A percentile compares a stretch with the other conserved stretches of the same genome.
Evolutionary conservation across 176 grass and related monocot genomes (phyloP).

Genomic region (Eremochloa ophiuroides): DNA sequence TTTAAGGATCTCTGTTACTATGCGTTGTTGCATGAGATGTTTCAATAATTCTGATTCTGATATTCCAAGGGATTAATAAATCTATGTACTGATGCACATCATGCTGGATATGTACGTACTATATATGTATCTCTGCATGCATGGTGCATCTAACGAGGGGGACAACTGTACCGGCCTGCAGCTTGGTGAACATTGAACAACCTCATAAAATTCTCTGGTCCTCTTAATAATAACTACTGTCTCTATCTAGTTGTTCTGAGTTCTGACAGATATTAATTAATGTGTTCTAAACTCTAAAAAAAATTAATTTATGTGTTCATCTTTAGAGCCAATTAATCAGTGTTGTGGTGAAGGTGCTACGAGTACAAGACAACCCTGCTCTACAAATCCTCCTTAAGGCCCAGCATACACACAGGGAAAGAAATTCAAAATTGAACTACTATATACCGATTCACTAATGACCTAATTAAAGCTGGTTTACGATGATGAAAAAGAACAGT

Average conservation of each 20-base stretch:
- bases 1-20: neutral
- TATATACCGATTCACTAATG: neutral
- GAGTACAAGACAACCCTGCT: neutral
- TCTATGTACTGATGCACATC: constrained; percentile 1
- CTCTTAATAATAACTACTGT: constrained; percentile 34
- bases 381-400: neutral
- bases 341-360: neutral
- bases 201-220: constrained; percentile 47
- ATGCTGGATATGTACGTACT: neutral
- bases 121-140: neutral
- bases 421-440: neutral
- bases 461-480: neutral
- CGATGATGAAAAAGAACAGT: neutral
- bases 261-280: constrained; percentile 29
- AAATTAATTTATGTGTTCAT: too few relatives aligned
- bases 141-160: neutral
- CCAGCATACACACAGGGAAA: neutral
- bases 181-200: constrained; percentile 19
- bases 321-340: neutral
- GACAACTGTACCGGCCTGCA: neutral
- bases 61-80: neutral
- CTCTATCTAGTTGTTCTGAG: too few relatives aligned
- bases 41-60: neutral
- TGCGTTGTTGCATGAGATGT: neutral
- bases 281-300: too few relatives aligned